Evolutionary conservation across 331 rosid species (phyloP).

Genomic region (Rosa hybrid): DNA sequence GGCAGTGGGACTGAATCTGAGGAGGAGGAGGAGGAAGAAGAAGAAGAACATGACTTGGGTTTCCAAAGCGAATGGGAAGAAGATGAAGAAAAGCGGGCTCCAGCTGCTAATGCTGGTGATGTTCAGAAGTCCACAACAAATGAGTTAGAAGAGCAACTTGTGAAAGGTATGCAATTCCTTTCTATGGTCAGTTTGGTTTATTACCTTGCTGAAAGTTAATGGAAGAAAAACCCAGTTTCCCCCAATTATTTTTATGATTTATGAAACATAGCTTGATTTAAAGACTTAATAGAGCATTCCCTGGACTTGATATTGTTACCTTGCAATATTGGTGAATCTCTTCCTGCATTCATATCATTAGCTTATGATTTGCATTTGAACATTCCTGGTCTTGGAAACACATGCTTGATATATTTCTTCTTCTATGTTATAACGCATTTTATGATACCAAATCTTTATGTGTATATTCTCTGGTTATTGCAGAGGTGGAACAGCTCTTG

Average conservation of each 20-base stretch:
- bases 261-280: background rate
- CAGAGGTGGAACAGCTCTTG: slow-evolving; percentile 91
- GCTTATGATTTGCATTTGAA: background rate
- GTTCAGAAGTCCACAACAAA: slow-evolving; percentile 36
- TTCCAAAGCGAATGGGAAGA: slow-evolving; percentile 71
- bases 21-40: slow-evolving; percentile 42
- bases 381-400: background rate
- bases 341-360: background rate
- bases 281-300: background rate
- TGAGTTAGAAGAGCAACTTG: slow-evolving; percentile 52
- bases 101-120: slow-evolving; percentile 31
- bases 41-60: slow-evolving; percentile 49
- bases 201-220: background rate
- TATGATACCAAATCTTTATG: background rate
- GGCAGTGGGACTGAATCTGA: slow-evolving; percentile 60
- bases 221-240: background rate
- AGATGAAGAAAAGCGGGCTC: slow-evolving; percentile 33
- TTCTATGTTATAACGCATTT: background rate
- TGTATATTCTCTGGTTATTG: slow-evolving; percentile 26
- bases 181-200: background rate
- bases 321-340: background rate
- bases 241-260: background rate
- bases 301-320: background rate
- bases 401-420: background rate
- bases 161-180: slow-evolving; percentile 47